Base-by-base conservation (phyloP, 2,329 filamentous ascomycete species). In the Verticillium longisporum region DNA sequence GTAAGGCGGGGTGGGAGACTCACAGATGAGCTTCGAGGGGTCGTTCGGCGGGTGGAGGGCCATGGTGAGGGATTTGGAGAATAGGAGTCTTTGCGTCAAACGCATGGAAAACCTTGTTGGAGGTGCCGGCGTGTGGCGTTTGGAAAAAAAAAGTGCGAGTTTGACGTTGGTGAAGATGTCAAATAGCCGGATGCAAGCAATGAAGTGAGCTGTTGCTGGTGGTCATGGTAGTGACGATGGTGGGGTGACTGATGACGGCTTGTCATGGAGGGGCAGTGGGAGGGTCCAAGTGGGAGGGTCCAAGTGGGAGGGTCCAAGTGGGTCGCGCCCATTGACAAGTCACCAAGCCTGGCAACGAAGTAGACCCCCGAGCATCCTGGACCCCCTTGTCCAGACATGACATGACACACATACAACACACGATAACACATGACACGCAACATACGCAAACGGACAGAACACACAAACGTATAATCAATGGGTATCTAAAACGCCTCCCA, bases 21-120 rank as follows among this genome's bases (percentile, higher is more conserved):
- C 74, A 82, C 80, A 82, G 55, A 82, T 82, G 61, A 82, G 76
- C 68, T 82, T 82, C 53, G 70, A 70, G 55, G 68, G 68, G 59
- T 73, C 73, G 56, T 75, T 72, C 2, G 74, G 67, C 3, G 74
- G 71, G 63, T 80, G 72, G 31, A 81, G 73, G 55, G 79, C 78
- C 79, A 82, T 82, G 64, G 63, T 77, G 64, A 65, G 62, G 55
- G 63, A 61, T 57, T 62, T 61, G 26, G 36, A 32, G 58, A 60
- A 32, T 4, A 36, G n/a, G 5, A 60, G 41, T 57, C 41, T 57
- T 11, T 38, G 34, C 11, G 54, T 59, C 14, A 58, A 54, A 55
- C 26, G 54, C 54, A 55, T 55, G 26, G 26, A 33, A n/a, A n/a
- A 55, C 6, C 9, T 50, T n/a, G n/a, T 50, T 2, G 21, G 45